Conservation (phyloP, 2,329 filamentous ascomycete genomes). For the Elsinoe arachidis region DNA sequence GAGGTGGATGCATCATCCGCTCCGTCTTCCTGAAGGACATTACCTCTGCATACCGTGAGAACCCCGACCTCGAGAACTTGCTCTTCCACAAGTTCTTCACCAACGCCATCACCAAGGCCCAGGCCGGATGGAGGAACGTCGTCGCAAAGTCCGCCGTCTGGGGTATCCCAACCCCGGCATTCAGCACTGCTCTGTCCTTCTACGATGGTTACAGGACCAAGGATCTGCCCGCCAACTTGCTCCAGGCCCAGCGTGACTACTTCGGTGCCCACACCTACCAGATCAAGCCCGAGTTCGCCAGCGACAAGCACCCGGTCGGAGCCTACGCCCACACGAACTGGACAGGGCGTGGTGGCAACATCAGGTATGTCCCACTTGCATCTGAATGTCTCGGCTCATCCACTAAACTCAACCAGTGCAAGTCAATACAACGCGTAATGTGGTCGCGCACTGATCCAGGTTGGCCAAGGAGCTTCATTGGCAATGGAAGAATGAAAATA, state of each 20-base stretch:
- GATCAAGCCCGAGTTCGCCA: conserved; percentile 45
- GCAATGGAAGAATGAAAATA: not conserved
- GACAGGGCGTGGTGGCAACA: conserved; percentile 95
- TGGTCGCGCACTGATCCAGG: not conserved
- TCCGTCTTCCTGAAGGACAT: conserved; percentile 99
- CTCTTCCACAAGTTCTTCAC: conserved; percentile 99
- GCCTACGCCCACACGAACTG: conserved; percentile 98
- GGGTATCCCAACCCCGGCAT: conserved; percentile 91
- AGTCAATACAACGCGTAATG: not conserved
- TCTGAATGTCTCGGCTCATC: too few species aligned
- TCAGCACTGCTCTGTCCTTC: conserved; percentile 95
- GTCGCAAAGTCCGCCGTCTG: conserved; percentile 86
- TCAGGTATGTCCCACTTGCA: conserved; percentile 44
- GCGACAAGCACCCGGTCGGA: conserved; percentile 63
- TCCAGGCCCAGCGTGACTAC: conserved; percentile 99
- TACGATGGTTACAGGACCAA: conserved; percentile 98
- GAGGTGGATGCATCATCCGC: conserved; percentile 98
- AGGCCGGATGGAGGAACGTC: conserved; percentile 80
- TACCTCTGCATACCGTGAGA: conserved; percentile 87
- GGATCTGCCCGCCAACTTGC: conserved; percentile 93
- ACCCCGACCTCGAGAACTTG: conserved; percentile 94
- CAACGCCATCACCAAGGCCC: conserved; percentile 94
- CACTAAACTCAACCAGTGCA: conserved; percentile 20
- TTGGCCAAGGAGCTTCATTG: not conserved
- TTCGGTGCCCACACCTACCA: conserved; percentile 62